A percentile compares a stretch with the other conserved stretches of the same genome.
phyloP scores from a whole-genome alignment of 2,329 filamentous ascomycete genomes.

The Teratosphaeria pseudoeucalypti region DNA sequence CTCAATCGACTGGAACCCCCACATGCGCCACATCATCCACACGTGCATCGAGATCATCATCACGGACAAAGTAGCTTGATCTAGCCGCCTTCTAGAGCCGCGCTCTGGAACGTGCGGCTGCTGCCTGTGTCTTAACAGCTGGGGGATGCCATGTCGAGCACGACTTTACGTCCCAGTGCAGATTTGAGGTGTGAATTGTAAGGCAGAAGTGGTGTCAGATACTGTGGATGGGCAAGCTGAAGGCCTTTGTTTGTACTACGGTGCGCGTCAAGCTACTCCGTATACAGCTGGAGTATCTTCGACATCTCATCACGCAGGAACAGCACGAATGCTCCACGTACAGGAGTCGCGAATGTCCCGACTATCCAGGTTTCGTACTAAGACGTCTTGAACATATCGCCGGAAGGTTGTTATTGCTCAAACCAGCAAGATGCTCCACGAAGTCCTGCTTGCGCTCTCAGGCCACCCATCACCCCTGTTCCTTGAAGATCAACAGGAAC shows the following conservation, averaged over 20 bases:
- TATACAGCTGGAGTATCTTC: background rate
- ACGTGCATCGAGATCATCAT: background rate
- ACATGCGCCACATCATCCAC: background rate
- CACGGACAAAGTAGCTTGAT: background rate
- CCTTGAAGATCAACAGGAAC: slow-evolving; percentile 31
- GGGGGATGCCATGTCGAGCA: background rate
- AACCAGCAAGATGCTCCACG: slow-evolving; percentile 68
- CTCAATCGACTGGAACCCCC: background rate
- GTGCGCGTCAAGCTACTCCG: background rate
- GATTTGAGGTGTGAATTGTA: no score
- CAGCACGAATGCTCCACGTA: background rate
- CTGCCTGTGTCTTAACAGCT: background rate
- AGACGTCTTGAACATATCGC: background rate
- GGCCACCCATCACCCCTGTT: slow-evolving; percentile 87
- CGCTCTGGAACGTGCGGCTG: background rate
- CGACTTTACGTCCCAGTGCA: no score
- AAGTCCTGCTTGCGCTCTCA: slow-evolving; percentile 92
- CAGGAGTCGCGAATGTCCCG: background rate
- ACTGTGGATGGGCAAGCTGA: no score
- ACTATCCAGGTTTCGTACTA: background rate
- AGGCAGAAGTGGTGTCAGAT: no score
- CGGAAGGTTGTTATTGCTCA: background rate
- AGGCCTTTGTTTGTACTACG: background rate
- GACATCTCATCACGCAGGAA: background rate
- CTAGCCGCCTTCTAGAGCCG: background rate